These are phyloP conservation scores for Globisporangium paroecandrum DNA, from an alignment of 352 stramenopile genomes.

Conservation along the genomic window DNA sequence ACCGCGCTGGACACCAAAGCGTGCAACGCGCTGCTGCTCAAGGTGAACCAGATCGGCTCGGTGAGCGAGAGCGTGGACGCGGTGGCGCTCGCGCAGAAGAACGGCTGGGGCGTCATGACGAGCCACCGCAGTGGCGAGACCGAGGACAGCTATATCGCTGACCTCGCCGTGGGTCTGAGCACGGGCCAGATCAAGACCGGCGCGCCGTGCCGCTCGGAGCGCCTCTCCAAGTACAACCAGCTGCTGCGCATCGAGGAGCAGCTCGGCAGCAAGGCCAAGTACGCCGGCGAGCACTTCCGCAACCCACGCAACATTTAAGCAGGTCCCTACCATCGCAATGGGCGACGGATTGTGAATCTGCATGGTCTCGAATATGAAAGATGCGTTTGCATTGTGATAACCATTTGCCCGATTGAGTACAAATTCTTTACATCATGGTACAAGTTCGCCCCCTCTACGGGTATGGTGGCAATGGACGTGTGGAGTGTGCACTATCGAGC, in stretches of 20 bases:
- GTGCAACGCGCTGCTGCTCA: background rate
- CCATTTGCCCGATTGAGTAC: background rate
- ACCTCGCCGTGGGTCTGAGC: slow-evolving; percentile 43
- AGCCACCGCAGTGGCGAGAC: background rate
- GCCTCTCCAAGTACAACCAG: slow-evolving; percentile 99
- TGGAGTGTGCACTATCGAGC: background rate
- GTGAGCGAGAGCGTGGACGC: slow-evolving; percentile 64
- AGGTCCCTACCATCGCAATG: background rate
- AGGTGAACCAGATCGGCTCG: background rate
- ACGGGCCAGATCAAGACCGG: slow-evolving; percentile 64
- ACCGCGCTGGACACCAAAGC: background rate
- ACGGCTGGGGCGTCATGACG: background rate
- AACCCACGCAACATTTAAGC: slow-evolving; percentile 18
- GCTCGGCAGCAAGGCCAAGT: slow-evolving; percentile 24
- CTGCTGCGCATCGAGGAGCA: slow-evolving; percentile 31
- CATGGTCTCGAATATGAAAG: background rate
- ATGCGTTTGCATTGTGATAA: background rate
- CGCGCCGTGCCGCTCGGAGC: slow-evolving; percentile 91
- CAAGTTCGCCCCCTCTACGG: background rate
- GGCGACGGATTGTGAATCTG: background rate
- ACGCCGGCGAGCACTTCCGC: slow-evolving; percentile 52
- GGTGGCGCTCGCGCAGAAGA: slow-evolving; percentile 32
- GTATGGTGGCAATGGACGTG: background rate
- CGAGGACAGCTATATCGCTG: slow-evolving; percentile 35
- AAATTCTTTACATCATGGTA: background rate